These are phyloP conservation scores for Fraxinus ornus DNA, from an alignment of 305 asterid genomes.

Conservation along the genomic window DNA sequence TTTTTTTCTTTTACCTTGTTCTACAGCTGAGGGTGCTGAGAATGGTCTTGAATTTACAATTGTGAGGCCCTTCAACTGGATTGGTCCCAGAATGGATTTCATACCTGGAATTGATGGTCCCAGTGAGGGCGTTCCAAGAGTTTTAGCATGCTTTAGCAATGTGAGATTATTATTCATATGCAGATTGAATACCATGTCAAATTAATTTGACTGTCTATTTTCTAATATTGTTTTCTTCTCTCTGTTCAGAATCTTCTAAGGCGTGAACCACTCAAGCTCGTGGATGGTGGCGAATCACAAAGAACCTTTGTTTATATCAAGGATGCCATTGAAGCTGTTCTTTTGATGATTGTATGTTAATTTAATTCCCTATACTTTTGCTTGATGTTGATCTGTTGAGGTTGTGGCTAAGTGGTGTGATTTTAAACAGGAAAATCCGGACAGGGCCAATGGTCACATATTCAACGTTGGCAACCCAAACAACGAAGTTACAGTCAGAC, in stretches of 20 bases:
- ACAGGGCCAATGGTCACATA: conserved; percentile 60
- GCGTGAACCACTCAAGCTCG: conserved; percentile 75
- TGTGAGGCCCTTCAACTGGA: conserved; percentile 91
- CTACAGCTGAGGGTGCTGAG: conserved; percentile 90
- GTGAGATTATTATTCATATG: conserved; percentile 38
- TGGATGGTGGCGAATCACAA: conserved; percentile 85
- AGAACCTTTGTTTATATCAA: conserved; percentile 78
- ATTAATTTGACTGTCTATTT: conserved; percentile 16
- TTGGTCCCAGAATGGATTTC: conserved; percentile 95
- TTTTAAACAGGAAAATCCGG: conserved; percentile 57
- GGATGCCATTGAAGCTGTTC: conserved; percentile 89
- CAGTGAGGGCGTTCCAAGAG: conserved; percentile 89
- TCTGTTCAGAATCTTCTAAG: conserved; percentile 63
- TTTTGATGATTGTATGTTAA: conserved; percentile 67
- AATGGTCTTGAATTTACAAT: conserved; percentile 82
- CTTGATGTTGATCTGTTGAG: background rate
- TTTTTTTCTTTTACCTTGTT: conserved; percentile 26
- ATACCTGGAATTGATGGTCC: conserved; percentile 94
- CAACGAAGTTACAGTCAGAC: conserved; percentile 65
- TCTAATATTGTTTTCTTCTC: conserved; percentile 8
- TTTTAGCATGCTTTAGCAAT: conserved; percentile 85
- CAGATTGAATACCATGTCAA: background rate
- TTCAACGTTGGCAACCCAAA: conserved; percentile 67
- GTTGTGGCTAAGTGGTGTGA: conserved; percentile 20
- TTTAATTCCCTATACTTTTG: background rate